Percentiles rank a stretch among this genome's conserved stretches.
Conservation (phyloP, 257 asterid genomes). For the Solanum pinnatisectum region DNA sequence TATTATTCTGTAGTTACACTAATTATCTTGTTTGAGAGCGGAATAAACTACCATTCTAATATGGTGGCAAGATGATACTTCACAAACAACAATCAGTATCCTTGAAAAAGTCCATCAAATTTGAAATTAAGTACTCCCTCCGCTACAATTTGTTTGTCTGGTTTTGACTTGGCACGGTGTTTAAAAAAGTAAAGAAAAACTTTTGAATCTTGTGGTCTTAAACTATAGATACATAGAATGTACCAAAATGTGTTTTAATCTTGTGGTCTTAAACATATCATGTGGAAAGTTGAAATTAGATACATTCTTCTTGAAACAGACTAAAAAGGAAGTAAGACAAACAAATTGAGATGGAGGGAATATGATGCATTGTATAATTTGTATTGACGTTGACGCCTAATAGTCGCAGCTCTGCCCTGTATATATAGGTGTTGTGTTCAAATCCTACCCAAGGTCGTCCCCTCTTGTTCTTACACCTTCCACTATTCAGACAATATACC, state of each 20-base stretch:
- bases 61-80: not conserved
- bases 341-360: not conserved
- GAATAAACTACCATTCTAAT: not conserved
- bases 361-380: not conserved
- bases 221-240: not conserved
- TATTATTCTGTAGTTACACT: not conserved
- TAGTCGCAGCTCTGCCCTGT: not conserved
- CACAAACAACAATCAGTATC: not conserved
- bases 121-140: not conserved
- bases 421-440: not conserved
- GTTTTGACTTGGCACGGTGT: not conserved
- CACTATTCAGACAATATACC: not conserved
- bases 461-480: not conserved
- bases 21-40: not conserved
- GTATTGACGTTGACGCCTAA: not conserved
- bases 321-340: not conserved
- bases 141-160: not conserved
- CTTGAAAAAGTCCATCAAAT: not conserved
- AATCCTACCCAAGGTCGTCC: not conserved
- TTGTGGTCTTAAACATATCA: not conserved
- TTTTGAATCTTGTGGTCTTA: not conserved
- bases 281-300: not conserved
- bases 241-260: not conserved
- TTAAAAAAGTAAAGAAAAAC: not conserved
- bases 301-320: not conserved